phyloP scores from a whole-genome alignment of 2,329 filamentous ascomycete species.

The Byssochlamys sp. region DNA sequence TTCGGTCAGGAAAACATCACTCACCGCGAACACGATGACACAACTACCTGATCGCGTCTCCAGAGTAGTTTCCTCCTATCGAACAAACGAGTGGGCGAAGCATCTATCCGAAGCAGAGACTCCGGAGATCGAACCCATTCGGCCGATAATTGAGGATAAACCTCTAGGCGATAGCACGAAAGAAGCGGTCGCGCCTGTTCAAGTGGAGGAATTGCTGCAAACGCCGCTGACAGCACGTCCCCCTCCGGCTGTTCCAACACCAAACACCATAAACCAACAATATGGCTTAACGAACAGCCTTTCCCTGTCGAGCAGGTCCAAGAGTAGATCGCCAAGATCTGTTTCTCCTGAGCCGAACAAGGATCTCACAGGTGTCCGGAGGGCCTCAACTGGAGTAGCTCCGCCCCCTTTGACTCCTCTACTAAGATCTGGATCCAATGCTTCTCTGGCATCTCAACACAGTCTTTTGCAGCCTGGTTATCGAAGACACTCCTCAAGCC shows the following conservation, averaged over 20 bases:
- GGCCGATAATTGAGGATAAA: conserved; percentile 25
- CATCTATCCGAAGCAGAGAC: conserved; percentile 68
- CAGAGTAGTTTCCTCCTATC: conserved; percentile 67
- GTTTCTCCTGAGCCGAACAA: neutral
- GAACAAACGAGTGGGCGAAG: conserved; percentile 94
- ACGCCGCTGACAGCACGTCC: conserved; percentile 47
- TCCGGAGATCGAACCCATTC: conserved; percentile 50
- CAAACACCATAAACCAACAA: conserved; percentile 6
- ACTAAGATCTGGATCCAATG: neutral
- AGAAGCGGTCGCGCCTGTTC: conserved; percentile 53
- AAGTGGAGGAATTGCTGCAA: conserved; percentile 56
- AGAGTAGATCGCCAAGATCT: neutral
- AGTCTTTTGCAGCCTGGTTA: neutral
- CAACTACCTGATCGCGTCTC: conserved; percentile 63
- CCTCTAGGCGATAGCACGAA: conserved; percentile 20
- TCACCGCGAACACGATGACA: conserved; percentile 36
- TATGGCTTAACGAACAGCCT: conserved; percentile 9
- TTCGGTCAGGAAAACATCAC: conserved; percentile 13
- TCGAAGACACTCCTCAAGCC: conserved; percentile 12
- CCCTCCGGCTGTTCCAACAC: conserved; percentile 23
- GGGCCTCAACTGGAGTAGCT: neutral
- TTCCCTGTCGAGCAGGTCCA: conserved; percentile 9
- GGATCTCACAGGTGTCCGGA: neutral
- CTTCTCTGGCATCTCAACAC: neutral
- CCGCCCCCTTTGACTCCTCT: conserved; percentile 4